Evolutionary conservation across 2,329 filamentous ascomycete genomes (phyloP).

Genomic region (Biscogniauxia mediterranea): DNA sequence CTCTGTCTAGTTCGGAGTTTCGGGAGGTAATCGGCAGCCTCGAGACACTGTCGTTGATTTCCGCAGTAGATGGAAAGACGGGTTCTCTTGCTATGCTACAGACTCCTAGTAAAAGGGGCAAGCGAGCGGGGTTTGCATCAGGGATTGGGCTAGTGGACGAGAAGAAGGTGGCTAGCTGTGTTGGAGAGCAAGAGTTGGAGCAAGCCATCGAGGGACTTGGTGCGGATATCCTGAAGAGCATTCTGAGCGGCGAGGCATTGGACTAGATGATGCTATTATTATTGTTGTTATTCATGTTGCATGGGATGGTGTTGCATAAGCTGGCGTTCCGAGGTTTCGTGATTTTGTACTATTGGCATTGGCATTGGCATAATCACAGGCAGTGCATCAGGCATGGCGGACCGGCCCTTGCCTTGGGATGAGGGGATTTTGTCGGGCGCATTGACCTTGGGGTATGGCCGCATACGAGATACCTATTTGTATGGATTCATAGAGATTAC

Average conservation of each 20-base stretch:
- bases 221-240: slow-evolving; percentile 59
- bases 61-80: slow-evolving; percentile 65
- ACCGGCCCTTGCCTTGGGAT: background rate
- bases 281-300: slow-evolving; percentile 8
- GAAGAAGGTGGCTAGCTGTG: slow-evolving; percentile 73
- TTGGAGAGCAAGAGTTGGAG: slow-evolving; percentile 76
- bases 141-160: slow-evolving; percentile 62
- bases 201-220: slow-evolving; percentile 64
- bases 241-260: slow-evolving; percentile 60
- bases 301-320: slow-evolving; percentile 25
- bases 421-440: background rate
- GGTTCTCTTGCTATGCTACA: slow-evolving; percentile 63
- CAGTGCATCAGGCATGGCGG: background rate
- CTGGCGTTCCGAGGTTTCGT: slow-evolving; percentile 7
- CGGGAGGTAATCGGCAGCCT: slow-evolving; percentile 86
- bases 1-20: slow-evolving; percentile 88
- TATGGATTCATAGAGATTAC: background rate
- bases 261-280: slow-evolving; percentile 37
- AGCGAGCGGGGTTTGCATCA: slow-evolving; percentile 49
- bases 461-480: background rate
- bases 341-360: background rate
- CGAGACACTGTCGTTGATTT: slow-evolving; percentile 82
- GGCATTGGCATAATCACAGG: background rate
- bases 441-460: background rate
- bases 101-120: slow-evolving; percentile 69